Evolutionary conservation across 139 green algal species (phyloP), one percentile per base, ranked within the genome.

Genomic region (Picochlorum costavermella): DNA sequence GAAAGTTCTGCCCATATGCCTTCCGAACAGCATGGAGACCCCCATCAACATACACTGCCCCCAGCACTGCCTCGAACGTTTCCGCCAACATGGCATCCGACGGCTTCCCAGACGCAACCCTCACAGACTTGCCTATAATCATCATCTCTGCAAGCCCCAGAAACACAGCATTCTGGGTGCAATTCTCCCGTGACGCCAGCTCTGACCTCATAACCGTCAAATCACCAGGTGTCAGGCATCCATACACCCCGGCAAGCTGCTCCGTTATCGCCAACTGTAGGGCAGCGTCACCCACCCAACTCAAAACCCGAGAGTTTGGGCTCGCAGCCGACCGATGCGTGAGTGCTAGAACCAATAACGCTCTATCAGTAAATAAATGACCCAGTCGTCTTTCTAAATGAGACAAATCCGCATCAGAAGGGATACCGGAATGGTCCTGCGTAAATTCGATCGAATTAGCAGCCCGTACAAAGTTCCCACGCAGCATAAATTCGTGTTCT

Each of bases 271-370:
- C 46, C 16, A 77, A 26, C 12, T 69, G 23, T 3, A 77, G 37
- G 14, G 49, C 65, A 49, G 72, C 40, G 20, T 78, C 72, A 28
- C 72, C 72, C 14, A 78, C 53, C 72, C 66, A 71, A 43, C 60
- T 36, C 44, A 74, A 26, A 12, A 9, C 33, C n/a, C 44, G 5
- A 25, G 55, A 65, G 65, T 28, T 51, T 48, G 43, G 25, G 36
- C 6, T 51, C 2, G 55, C 63, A 11, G 60, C 60, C 6, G 57
- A 73, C 10, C 16, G n/a, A 29, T 77, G 71, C 8, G 43, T 60
- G 2, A 77, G 28, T 17, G 66, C 66, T n/a, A 74, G 50, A 4
- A 60, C 50, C 48, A 77, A 29, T 10, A 77, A 20, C 17, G 50
- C 59, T n/a, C 23, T 59, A 40, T 74, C 65, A 20, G 68, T 49